These are phyloP conservation scores for Serendipita sp. DNA, from an alignment of 768 basidiomycete species.

Conservation along the genomic window DNA sequence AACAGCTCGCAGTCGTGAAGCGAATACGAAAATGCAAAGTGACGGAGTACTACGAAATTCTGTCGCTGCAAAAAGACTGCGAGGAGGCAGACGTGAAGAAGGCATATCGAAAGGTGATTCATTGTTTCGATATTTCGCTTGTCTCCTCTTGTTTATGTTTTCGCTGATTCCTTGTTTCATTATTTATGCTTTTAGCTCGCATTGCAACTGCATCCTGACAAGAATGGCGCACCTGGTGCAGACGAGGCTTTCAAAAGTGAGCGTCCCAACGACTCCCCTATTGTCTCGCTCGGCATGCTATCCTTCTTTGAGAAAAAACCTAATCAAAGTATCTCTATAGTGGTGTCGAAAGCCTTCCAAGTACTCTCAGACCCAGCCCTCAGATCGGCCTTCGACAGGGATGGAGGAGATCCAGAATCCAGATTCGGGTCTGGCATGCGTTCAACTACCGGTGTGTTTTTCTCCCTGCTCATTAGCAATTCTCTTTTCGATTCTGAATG, in stretches of 20 bases:
- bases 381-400: slow-evolving; percentile 69
- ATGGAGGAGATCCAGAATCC: slow-evolving; percentile 79
- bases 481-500: background rate
- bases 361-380: slow-evolving; percentile 54
- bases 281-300: slow-evolving; percentile 8
- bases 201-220: slow-evolving; percentile 78
- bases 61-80: slow-evolving; percentile 62
- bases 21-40: slow-evolving; percentile 73
- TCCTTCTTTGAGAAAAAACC: no score
- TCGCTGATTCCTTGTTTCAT: background rate
- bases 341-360: slow-evolving; percentile 97
- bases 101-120: slow-evolving; percentile 81
- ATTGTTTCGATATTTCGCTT: background rate
- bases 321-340: slow-evolving; percentile 31
- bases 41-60: slow-evolving; percentile 86
- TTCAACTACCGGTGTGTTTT: slow-evolving; percentile 7
- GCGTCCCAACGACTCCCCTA: slow-evolving; percentile 18
- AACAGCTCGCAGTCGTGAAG: slow-evolving; percentile 71
- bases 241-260: slow-evolving; percentile 96
- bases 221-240: slow-evolving; percentile 93
- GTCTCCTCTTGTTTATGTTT: background rate
- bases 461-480: background rate
- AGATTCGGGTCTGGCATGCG: slow-evolving; percentile 47
- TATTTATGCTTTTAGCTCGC: slow-evolving; percentile 47
- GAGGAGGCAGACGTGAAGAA: slow-evolving; percentile 80